phyloP scores from a whole-genome alignment of 78 protist species.

The Dictyostelium capitatum region DNA sequence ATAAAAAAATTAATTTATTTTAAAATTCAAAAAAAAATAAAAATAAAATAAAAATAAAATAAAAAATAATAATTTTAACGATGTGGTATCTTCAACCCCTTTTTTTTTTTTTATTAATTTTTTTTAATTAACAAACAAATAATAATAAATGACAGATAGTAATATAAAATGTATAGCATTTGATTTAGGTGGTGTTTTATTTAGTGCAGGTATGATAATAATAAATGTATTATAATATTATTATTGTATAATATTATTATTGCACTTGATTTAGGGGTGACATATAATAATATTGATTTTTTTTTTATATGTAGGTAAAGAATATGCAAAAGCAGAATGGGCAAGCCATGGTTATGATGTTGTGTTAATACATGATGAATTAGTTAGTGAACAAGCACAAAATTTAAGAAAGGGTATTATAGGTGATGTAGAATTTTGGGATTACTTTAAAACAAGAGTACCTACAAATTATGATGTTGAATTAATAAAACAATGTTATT shows the following conservation, averaged over 20 bases:
- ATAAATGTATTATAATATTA: too few species aligned
- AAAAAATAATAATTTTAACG: background rate
- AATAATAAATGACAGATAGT: background rate
- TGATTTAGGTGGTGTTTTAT: conserved; percentile 40
- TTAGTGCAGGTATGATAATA: conserved; percentile 8
- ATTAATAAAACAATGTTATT: conserved; percentile 30
- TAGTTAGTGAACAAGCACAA: conserved; percentile 24
- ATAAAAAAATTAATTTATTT: background rate
- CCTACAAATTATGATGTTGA: conserved; percentile 49
- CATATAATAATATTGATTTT: background rate
- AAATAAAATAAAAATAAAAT: background rate
- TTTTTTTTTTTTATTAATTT: background rate
- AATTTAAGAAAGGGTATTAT: conserved; percentile 53
- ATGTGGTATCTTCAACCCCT: background rate
- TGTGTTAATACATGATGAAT: conserved; percentile 10
- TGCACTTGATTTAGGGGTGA: too few species aligned
- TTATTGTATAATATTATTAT: too few species aligned
- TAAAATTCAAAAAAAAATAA: background rate
- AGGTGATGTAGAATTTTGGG: conserved; percentile 51
- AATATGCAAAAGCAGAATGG: conserved; percentile 43
- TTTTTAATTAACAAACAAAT: background rate
- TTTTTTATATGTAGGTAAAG: conserved; percentile 25
- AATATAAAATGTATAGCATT: background rate
- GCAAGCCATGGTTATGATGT: conserved; percentile 37
- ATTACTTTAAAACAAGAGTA: conserved; percentile 4